Base-by-base conservation (phyloP, 176 grass and related monocot species). In the Triticum urartu region DNA sequence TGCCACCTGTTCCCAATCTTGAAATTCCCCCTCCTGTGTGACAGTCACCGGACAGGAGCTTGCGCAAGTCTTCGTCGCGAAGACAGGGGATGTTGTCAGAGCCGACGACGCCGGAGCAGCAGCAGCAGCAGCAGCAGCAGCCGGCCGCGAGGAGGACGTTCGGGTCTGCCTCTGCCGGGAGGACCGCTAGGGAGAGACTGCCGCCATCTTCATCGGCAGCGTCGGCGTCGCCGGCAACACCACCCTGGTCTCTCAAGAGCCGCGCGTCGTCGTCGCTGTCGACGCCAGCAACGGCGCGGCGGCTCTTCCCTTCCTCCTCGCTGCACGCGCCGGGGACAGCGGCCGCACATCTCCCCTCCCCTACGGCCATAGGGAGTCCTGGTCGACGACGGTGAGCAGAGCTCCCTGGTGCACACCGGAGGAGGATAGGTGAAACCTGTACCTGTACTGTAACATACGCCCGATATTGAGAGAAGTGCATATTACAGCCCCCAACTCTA, bases 91-190 rank as follows among this genome's bases (percentile, higher is more conserved):
- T 52, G 1, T 77, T 52, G 7, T 82, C 83, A 17, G 83, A 78
- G 71, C 79, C 88, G 3, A 78, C 84, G 39, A 86, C 88, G 1
- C 88, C 88, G 22, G 88, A 86, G 88, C 77, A 75, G 64, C 66
- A 80, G 4, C 87, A 56, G 11, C 66, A 80, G 4, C 87, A 56
- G 11, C 83, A 69, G 15, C 65, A 42, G 14, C 77, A 17, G 15
- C 15, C 32, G n/a, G 17, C 22, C 1, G 40, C 66, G 22, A 52
- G 81, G 72, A 78, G 84, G 79, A 33, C 79, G 0, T 90, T 86
- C 38, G 52, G 78, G n/a, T 86, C 83, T 4, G 72, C 79, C 36
- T 82, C 88, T 15, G 22, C 78, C 1, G 83, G 72, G 28, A 86
- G 22, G 84, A 35, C 86, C 0, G 17, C 64, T 5, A 82, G 79